Base-by-base conservation (phyloP, 495 filamentous ascomycete species). In the Pseudoneurospora amorphoporcata region DNA sequence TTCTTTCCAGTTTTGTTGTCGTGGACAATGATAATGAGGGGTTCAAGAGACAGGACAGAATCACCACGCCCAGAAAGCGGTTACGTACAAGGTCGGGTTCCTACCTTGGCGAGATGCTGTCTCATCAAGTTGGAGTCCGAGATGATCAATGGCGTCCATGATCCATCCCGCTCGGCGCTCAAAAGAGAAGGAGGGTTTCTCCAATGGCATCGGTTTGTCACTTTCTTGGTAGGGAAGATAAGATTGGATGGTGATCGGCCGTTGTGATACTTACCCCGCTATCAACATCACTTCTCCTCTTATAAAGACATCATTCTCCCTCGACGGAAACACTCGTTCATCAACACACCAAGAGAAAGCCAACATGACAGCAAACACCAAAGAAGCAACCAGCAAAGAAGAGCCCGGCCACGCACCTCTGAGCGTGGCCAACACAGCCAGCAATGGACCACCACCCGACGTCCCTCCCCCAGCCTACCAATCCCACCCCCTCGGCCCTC, bases 401-500 rank as follows among this genome's bases (percentile, higher is more conserved):
- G 39, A 42, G 14, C 23, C 69, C 17, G 69, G 23, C 10, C 32
- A 70, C 8, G 39, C 29, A 2, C 40, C 39, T 12, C 16, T 23
- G 16, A 35, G 17, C 16, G 14, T 39, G 5, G 29, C 45, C 32
- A 71, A 71, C 32, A 19, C 40, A 0, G 29, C n/a, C 38, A 69
- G 41, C 65, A 35, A 23, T n/a, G 69, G 16, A 39, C 43, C 61
- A 3, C 39, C 23, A 1, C n/a, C n/a, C n/a, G n/a, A 45, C 0
- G 43, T 1, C 8, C 43, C 43, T 0, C 61, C 39, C 2, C 39
- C 47, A 1, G 37, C 71, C 8, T 72, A 72, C 65, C 77, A 71
- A 53, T 80, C 78, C 68, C 90, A 92, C 72, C 90, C 90, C 9
- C 80, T 91, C 19, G 85, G 88, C 9, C 89, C 90, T 8, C 82